Conservation (phyloP, 192 early-diverging fungal species). For the Paraglomus occultum region DNA sequence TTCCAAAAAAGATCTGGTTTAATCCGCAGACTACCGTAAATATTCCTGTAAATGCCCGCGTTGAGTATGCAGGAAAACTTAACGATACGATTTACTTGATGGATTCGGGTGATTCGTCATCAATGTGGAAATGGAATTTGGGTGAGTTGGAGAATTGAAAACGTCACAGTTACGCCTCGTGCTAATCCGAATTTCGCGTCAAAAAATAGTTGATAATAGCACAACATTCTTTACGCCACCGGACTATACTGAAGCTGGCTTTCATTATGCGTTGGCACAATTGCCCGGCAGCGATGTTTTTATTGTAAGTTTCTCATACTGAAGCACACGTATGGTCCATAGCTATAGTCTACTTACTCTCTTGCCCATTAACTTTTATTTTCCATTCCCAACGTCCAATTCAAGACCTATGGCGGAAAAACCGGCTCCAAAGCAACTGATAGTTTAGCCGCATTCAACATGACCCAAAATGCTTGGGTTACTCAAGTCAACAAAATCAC, state of each 20-base stretch:
- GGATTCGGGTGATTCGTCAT: background rate
- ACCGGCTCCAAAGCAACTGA: background rate
- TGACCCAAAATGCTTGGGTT: background rate
- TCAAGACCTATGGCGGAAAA: background rate
- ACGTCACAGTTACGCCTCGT: too few relatives aligned
- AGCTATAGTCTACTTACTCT: too few relatives aligned
- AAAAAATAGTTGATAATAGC: too few relatives aligned
- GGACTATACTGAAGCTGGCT: too few relatives aligned
- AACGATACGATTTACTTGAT: conserved; percentile 2
- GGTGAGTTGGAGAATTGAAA: background rate
- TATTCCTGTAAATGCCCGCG: background rate
- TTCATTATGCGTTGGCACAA: background rate
- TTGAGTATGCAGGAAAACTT: background rate
- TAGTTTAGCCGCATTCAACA: background rate
- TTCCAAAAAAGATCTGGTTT: background rate
- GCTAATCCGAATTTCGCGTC: too few relatives aligned
- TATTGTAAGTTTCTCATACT: background rate
- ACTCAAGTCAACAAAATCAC: background rate
- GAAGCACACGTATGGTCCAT: too few relatives aligned
- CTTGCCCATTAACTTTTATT: too few relatives aligned
- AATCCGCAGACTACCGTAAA: background rate
- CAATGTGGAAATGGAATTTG: background rate
- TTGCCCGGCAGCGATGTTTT: background rate
- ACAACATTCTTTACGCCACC: too few relatives aligned
- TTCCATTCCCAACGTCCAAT: background rate